These are phyloP conservation scores for Cyberlindnera euphorbiae DNA, from an alignment of 805 yeast genomes.

Conservation along the genomic window DNA sequence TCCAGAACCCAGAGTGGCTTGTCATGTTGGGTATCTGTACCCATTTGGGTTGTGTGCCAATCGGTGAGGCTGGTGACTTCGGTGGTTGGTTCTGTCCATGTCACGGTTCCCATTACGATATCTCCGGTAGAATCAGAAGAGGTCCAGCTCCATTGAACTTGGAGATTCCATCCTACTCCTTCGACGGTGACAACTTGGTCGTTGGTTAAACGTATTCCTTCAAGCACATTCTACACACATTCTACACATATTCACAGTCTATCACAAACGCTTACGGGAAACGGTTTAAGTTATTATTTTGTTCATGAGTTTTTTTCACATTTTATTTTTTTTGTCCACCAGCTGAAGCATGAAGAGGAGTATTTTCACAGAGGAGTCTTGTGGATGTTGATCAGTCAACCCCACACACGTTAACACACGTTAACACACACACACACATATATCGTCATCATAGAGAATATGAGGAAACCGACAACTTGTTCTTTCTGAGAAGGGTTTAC, in stretches of 20 bases:
- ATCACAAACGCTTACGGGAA: no score
- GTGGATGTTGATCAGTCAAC: no score
- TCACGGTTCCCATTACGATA: conserved; percentile 99
- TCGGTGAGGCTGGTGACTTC: conserved; percentile 98
- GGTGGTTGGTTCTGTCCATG: conserved; percentile 99
- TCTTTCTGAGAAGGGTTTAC: conserved; percentile 11
- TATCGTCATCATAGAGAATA: conserved; percentile 5
- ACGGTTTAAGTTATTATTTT: no score
- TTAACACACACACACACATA: not conserved
- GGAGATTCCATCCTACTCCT: conserved; percentile 91
- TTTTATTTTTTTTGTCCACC: no score
- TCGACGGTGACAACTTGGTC: conserved; percentile 78
- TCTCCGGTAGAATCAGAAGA: conserved; percentile 99
- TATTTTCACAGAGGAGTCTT: not conserved
- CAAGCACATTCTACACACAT: not conserved
- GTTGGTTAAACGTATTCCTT: conserved; percentile 57
- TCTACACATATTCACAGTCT: conserved; percentile 5
- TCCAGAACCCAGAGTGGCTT: conserved; percentile 95
- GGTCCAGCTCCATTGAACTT: conserved; percentile 99
- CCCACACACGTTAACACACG: no score
- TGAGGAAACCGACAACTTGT: conserved; percentile 3
- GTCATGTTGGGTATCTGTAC: conserved; percentile 99
- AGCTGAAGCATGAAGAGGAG: no score
- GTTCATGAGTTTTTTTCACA: no score
- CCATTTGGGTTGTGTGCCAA: conserved; percentile 99